These are phyloP conservation scores for Cordyceps cicadae DNA, from an alignment of 2,329 filamentous ascomycete genomes.

Conservation along the genomic window DNA sequence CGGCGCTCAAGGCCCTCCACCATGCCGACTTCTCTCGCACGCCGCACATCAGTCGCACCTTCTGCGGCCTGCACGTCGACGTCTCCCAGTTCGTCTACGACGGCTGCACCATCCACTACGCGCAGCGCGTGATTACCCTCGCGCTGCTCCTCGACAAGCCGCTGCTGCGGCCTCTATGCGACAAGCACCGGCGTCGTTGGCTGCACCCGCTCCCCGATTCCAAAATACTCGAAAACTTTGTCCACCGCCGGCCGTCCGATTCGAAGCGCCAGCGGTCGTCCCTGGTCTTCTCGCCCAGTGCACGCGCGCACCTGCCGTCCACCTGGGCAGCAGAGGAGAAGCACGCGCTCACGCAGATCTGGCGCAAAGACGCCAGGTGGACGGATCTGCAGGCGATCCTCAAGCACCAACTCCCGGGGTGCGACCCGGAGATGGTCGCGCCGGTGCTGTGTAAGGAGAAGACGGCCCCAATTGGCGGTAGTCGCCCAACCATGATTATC, in stretches of 20 bases:
- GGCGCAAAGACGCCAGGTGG: neutral
- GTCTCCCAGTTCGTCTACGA: neutral
- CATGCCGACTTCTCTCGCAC: neutral
- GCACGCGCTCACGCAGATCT: neutral
- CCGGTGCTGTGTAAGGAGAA: slow-evolving; percentile 1
- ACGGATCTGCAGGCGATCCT: neutral
- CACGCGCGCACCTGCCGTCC: neutral
- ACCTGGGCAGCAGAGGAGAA: neutral
- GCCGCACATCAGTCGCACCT: neutral
- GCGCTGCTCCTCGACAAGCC: slow-evolving; percentile 30
- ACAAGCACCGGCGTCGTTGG: neutral
- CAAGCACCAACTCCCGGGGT: neutral
- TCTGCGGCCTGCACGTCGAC: slow-evolving; percentile 15
- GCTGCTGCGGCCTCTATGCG: slow-evolving; percentile 13
- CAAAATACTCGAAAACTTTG: neutral
- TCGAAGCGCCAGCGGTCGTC: neutral
- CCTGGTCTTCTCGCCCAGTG: neutral
- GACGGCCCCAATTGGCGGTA: neutral
- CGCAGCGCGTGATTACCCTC: slow-evolving; percentile 72
- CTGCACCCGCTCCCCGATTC: neutral
- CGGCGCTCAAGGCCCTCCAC: slow-evolving; percentile 7
- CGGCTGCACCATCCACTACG: slow-evolving; percentile 51
- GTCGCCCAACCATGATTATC: neutral
- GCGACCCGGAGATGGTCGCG: neutral
- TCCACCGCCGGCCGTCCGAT: neutral